Evolutionary conservation across 1,139 yeast genomes (phyloP), one percentile per base, ranked within the genome.

Genomic region (Taiozyma sp.): DNA sequence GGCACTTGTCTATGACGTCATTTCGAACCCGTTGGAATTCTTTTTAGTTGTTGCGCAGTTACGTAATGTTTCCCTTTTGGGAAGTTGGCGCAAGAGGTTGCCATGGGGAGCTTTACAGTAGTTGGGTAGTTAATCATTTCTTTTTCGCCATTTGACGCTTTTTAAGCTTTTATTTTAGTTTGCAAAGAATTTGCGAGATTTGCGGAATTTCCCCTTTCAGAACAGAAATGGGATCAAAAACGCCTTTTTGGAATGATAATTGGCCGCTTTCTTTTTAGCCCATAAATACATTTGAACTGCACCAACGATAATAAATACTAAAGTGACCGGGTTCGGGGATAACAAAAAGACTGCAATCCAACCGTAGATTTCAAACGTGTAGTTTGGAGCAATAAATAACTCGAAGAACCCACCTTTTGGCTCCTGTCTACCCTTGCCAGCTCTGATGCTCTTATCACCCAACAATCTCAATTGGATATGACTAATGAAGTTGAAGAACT

Each of bases 331-430:
- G 68, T 90, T 89, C 53, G 91, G 88, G 50, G 84, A 82, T 61
- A 89, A 71, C 16, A 88, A 54, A 14, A 91, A 79, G 60, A 84
- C 80, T 32, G 78, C 72, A 2, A 85, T 65, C 96, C 97, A 91
- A 3, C 83, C 74, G 62, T 85, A 70, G 45, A 81, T 73, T 72
- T 93, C 99, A 68, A 90, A 93, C 58, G 89, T 85, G 69, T 93
- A 93, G 71, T 93, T 93, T 59, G 99, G 99, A 65, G 73, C 69
- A 29, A 70, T 68, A 42, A 70, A 63, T 6, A 67, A 30, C 47
- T 66, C 70, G 50, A 71, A 71, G 37, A 81, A 72, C 6, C 83
- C 76, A 29, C 79, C 79, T 59, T 67, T 60, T 45, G 72, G 63
- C 21, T 71, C 64, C 30, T 68, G 62, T 56, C 74, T 65, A 9